A percentile compares a stretch with the other conserved stretches of the same genome.
Conservation (phyloP, 345 rosid genomes). For the Brassica juncea region DNA sequence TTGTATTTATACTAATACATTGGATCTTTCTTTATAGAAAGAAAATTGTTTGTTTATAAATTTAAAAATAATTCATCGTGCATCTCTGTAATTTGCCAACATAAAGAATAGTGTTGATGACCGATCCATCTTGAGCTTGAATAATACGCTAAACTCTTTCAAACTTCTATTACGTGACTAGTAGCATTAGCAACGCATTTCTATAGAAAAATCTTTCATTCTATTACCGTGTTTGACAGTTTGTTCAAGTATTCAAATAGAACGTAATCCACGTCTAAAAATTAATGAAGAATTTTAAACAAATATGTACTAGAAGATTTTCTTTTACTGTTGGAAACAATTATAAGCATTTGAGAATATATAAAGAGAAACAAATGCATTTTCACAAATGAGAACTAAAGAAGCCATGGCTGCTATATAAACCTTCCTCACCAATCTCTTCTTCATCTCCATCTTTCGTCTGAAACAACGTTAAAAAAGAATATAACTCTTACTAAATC, state of each 20-base stretch:
- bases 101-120: constrained; percentile 14
- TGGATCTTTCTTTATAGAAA: not conserved
- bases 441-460: not conserved
- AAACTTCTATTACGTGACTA: not conserved
- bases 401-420: not conserved
- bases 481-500: not conserved
- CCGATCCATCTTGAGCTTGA: constrained; percentile 17
- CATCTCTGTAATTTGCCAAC: constrained; percentile 30
- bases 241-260: constrained; percentile 5
- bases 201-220: not conserved
- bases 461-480: not conserved
- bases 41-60: constrained; percentile 3
- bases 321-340: not conserved
- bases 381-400: not conserved
- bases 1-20: not conserved
- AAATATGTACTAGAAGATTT: not conserved
- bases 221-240: constrained; percentile 23
- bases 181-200: not conserved
- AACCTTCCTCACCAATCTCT: not conserved
- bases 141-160: constrained; percentile 17
- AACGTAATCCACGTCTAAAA: not conserved
- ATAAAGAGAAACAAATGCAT: not conserved
- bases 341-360: not conserved
- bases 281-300: not conserved
- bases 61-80: constrained; percentile 28